Percentiles rank a stretch among this genome's conserved stretches.
Conservation (phyloP, 495 filamentous ascomycete genomes). For the Penicillium bovifimosum region DNA sequence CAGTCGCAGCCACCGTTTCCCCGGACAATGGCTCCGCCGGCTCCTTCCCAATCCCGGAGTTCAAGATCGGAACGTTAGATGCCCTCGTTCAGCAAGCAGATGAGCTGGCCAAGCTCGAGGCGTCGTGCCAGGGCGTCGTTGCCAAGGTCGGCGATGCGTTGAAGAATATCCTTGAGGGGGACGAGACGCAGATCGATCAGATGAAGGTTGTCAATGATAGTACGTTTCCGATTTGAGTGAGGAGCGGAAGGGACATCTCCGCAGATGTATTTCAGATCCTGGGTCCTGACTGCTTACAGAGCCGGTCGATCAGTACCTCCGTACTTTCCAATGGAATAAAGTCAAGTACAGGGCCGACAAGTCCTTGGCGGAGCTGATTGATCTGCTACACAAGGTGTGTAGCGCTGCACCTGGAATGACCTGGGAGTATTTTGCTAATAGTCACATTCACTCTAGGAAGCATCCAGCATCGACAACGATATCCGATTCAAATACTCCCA, state of each 20-base stretch:
- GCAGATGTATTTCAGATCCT: neutral
- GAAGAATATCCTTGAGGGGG: slow-evolving; percentile 69
- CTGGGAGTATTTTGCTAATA: neutral
- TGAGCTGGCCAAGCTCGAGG: slow-evolving; percentile 82
- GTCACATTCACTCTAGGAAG: slow-evolving; percentile 52
- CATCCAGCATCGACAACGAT: slow-evolving; percentile 83
- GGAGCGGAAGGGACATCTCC: neutral
- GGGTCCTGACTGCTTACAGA: slow-evolving; percentile 46
- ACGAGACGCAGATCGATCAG: slow-evolving; percentile 73
- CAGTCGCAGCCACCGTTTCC: slow-evolving; percentile 64
- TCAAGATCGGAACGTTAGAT: slow-evolving; percentile 97
- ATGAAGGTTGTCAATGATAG: slow-evolving; percentile 96
- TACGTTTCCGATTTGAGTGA: slow-evolving; percentile 39
- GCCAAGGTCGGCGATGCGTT: slow-evolving; percentile 84
- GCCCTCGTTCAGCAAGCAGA: slow-evolving; percentile 96
- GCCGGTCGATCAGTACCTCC: slow-evolving; percentile 87
- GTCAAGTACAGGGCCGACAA: slow-evolving; percentile 93
- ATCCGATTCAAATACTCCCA: slow-evolving; percentile 88
- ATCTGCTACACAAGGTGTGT: slow-evolving; percentile 74
- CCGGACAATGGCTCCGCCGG: slow-evolving; percentile 70
- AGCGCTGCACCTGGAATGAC: neutral
- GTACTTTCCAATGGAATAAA: slow-evolving; percentile 90
- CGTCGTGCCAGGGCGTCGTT: slow-evolving; percentile 74
- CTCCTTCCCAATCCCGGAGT: slow-evolving; percentile 79
- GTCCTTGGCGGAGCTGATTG: slow-evolving; percentile 76